Evolutionary conservation across 805 yeast species (phyloP), one percentile per base, ranked within the genome.

Genomic region (Jamesozyma spencerorum): DNA sequence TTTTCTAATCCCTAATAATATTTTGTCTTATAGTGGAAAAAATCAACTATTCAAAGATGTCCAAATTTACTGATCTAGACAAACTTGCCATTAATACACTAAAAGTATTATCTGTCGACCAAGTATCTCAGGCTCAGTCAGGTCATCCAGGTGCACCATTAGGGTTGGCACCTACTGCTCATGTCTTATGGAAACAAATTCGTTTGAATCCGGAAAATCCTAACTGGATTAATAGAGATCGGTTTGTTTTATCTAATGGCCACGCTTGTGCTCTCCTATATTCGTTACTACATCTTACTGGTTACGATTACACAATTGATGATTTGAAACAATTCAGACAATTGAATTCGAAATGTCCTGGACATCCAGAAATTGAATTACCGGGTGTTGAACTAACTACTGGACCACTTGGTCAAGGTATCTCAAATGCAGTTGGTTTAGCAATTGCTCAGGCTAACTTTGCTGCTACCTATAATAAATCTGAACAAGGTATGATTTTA

Each of bases 91-190:
- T 90, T 67, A 72, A 76, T 72, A 86, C 97, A 53, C 83, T 92
- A 70, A 86, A 96, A 71, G 68, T 81, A 46, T 74, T 90, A 55
- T 79, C 97, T 39, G 82, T 84, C 40, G 98, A 90, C 65, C 80
- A 84, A 50, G 94, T 86, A 45, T 72, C 81, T 45, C 75, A 78
- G 66, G 90, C 97, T 57, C 84, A 90, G 69, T 82, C 95, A 44
- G 98, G 98, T 51, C 98, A 90, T 71, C 98, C 98, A 38, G 98
- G 98, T 72, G 97, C 98, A 40, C 97, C 97, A 57, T 78, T 90
- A 77, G 97, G 97, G 48, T 70, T 90, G 65, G 97, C 98, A 17
- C 95, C 97, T 33, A 81, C 90, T 45, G 95, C 96, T 48, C 96
- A 90, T 68, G 81, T 79, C 40, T 64, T 90, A 49, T 85, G 81